Conservation (phyloP, 2,329 filamentous ascomycete species). For the Leptographium radiaticola region DNA sequence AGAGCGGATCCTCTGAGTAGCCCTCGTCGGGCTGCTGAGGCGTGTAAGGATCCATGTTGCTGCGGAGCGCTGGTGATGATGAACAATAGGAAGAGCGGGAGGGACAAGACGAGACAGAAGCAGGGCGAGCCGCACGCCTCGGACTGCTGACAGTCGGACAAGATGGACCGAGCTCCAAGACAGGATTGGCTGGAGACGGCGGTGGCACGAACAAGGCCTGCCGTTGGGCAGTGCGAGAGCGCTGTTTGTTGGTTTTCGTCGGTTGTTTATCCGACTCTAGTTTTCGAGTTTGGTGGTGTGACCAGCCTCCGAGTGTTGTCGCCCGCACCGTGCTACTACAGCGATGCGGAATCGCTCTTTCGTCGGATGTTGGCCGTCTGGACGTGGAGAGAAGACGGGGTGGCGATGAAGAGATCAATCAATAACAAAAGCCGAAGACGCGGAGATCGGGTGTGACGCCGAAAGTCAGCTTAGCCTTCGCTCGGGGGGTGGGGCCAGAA, state of each 20-base stretch:
- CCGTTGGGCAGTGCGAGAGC: too few relatives aligned
- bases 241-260: too few relatives aligned
- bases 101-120: neutral
- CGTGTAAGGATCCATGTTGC: slow-evolving; percentile 9
- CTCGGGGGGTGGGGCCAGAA: neutral
- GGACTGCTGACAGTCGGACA: neutral
- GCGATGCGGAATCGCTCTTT: too few relatives aligned
- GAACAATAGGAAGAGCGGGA: neutral
- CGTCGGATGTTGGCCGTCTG: neutral
- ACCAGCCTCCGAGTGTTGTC: neutral
- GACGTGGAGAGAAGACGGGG: too few relatives aligned
- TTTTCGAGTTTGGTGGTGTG: neutral
- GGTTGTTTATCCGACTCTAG: too few relatives aligned
- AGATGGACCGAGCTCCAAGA: neutral
- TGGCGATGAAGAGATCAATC: neutral
- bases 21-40: slow-evolving; percentile 62
- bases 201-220: neutral
- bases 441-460: neutral
- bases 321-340: too few relatives aligned
- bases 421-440: neutral
- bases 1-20: slow-evolving; percentile 64
- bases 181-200: neutral
- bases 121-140: neutral
- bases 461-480: neutral
- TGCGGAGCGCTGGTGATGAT: neutral